These are phyloP conservation scores for Pyropia yezoensis DNA, from an alignment of 23 red algal species.

Conservation along the genomic window DNA sequence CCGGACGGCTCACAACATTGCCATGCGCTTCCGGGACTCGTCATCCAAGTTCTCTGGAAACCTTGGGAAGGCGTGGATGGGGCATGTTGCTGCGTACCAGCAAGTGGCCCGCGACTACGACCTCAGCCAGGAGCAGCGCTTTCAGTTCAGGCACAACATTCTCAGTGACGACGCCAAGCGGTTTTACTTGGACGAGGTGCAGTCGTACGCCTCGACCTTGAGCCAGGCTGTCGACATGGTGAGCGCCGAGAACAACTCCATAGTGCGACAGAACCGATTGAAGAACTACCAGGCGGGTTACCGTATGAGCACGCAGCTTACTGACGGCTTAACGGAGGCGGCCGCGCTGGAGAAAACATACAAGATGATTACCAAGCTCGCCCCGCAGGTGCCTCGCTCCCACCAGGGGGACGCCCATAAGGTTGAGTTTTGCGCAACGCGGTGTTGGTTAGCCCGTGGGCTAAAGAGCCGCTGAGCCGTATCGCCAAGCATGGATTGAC, in stretches of 20 bases:
- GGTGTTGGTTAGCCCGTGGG: not conserved
- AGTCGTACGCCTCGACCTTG: too few relatives aligned
- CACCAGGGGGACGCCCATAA: too few relatives aligned
- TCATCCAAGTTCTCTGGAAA: constrained; percentile 1
- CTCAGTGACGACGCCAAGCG: too few relatives aligned
- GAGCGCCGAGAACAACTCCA: too few relatives aligned
- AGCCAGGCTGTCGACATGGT: too few relatives aligned
- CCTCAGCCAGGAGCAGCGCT: too few relatives aligned
- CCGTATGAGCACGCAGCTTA: not conserved
- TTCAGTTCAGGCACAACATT: too few relatives aligned
- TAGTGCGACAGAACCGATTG: constrained; percentile 1
- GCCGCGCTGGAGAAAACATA: constrained; percentile 14
- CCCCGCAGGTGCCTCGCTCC: too few relatives aligned
- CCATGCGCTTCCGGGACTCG: constrained; percentile 1
- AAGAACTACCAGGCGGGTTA: constrained; percentile 5
- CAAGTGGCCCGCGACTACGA: not conserved
- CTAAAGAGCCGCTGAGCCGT: constrained; percentile 4
- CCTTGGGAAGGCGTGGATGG: not conserved
- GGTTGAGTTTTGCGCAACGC: constrained; percentile 13
- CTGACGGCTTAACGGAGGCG: not conserved
- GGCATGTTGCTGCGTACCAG: not conserved
- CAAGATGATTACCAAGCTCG: not conserved
- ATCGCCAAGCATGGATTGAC: constrained; percentile 2
- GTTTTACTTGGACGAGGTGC: too few relatives aligned
- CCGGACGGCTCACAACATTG: not conserved